Evolutionary conservation across 331 rosid genomes (phyloP), one percentile per base, ranked within the genome.

Genomic region (Erythrophleum ivorense): DNA sequence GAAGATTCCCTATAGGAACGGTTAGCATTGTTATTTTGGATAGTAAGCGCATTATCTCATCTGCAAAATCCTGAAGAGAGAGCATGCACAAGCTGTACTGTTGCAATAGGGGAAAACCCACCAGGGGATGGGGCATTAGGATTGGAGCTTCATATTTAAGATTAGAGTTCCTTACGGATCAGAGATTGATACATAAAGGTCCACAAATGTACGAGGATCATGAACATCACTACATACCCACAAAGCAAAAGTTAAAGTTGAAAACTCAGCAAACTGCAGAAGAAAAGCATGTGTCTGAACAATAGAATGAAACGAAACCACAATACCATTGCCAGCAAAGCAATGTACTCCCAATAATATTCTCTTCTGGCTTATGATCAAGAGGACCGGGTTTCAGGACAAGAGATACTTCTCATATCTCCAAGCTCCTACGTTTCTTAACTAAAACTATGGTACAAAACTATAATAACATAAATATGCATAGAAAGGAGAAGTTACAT

Each of bases 251-350:
- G 29, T 4, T 49, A 7, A 75, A 29, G 29, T 24, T 3, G 59
- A 41, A 29, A 66, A 57, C 68, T 85, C 66, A 85, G 33, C 41
- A 71, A 34, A 74, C 34, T 3, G 21, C 29, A 21, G 5, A 72
- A 10, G 24, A 45, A 67, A 53, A 24, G 19, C 46, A 83, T 21
- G 15, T 65, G 15, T 6, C 50, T 54, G 9, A 18, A 54, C 24
- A 54, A 54, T 54, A 54, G 4, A 60, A 31, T 16, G 57, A 11
- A 55, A 52, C 14, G 82, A 10, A 80, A 60, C 33, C n/a, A 82
- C 9, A 41, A 75, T 78, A 92, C 96, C 97, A 84, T 87, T 94
- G 97, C 97, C 98, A 94, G 48, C 98, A 92, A 89, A 94, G 91
- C 53, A 86, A 83, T 0, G 98, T 95, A 86, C 92, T 87, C 79